Base-by-base conservation (phyloP, 352 stramenopile species). In the Globisporangium recalcitrans region DNA sequence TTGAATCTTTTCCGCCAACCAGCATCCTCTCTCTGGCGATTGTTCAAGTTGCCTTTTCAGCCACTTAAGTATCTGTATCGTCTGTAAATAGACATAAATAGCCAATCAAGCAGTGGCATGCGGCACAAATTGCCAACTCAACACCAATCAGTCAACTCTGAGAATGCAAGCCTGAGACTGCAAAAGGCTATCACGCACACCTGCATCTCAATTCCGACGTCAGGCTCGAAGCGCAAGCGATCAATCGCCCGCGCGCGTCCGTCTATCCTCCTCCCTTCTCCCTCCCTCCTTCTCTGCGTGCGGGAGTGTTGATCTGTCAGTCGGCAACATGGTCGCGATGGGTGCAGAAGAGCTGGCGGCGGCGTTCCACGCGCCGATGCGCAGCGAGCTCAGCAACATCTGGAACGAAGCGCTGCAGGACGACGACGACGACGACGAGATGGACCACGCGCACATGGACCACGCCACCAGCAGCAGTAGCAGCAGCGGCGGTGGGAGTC, bases 291-390 rank as follows among this genome's bases (percentile, higher is more conserved):
- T 52, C 47, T 10, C 13, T 31, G 3, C 11, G 7, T 14, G 11
- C 21, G 22, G 22, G 13, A 4, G 36, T 44, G 38, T 46, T 46
- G 4, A 46, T 24, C 49, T 26, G 2, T 24, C 27, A 26, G 16
- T 21, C 22, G 32, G 32, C 22, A 32, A 3, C 5, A 60, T 49
- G 34, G 34, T 48, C 24, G 21, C 53, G 8, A 53, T 62, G 56
- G 56, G 40, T 55, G 38, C 60, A 34, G 42, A 62, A 10, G 56
- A 54, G 27, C 42, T 62, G 10, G n/a, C 42, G 42, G 16, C 42
- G 19, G 56, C 56, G 42, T 38, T 71, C 60, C 26, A 74, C 53
- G 46, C n/a, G 48, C 65, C 65, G 29, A 27, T 44, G 42, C 56
- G 56, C 42, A 62, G 42, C 13, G 56, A 62, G 56, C 56, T 62